Conservation (phyloP, 495 filamentous ascomycete species). For the Entonaema liquescens region DNA sequence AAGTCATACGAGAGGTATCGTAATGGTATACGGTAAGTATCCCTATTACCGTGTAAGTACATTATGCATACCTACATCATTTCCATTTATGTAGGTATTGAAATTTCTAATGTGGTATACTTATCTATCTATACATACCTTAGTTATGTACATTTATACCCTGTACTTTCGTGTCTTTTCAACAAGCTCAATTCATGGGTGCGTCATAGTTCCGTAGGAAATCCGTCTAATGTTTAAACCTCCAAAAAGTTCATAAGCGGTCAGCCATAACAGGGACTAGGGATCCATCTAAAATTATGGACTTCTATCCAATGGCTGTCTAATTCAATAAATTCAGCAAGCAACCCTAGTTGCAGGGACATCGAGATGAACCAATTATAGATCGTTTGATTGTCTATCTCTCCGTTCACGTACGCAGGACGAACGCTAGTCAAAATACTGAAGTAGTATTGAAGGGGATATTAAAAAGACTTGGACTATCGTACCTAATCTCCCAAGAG, state of each 20-base stretch:
- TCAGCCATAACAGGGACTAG: not conserved
- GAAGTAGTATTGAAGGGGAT: too few species aligned
- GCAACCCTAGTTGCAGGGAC: not conserved
- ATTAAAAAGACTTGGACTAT: too few species aligned
- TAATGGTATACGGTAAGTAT: too few species aligned
- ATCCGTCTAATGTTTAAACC: slow-evolving; percentile 1
- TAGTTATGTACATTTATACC: too few species aligned
- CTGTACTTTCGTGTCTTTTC: too few species aligned
- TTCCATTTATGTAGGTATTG: too few species aligned
- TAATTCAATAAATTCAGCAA: not conserved
- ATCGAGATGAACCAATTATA: slow-evolving; percentile 7
- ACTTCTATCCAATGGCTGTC: slow-evolving; percentile 4
- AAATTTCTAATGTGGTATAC: too few species aligned
- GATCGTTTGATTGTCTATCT: not conserved
- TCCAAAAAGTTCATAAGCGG: not conserved
- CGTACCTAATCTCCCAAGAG: too few species aligned
- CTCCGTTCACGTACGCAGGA: not conserved
- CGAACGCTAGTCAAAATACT: not conserved
- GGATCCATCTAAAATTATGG: not conserved
- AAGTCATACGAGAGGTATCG: too few species aligned
- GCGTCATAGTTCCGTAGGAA: slow-evolving; percentile 23
- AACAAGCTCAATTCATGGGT: slow-evolving; percentile 1
- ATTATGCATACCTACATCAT: too few species aligned
- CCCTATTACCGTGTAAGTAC: too few species aligned
- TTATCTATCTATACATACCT: too few species aligned